phyloP scores from a whole-genome alignment of 2,329 filamentous ascomycete genomes.

The Aureobasidium subglaciale region DNA sequence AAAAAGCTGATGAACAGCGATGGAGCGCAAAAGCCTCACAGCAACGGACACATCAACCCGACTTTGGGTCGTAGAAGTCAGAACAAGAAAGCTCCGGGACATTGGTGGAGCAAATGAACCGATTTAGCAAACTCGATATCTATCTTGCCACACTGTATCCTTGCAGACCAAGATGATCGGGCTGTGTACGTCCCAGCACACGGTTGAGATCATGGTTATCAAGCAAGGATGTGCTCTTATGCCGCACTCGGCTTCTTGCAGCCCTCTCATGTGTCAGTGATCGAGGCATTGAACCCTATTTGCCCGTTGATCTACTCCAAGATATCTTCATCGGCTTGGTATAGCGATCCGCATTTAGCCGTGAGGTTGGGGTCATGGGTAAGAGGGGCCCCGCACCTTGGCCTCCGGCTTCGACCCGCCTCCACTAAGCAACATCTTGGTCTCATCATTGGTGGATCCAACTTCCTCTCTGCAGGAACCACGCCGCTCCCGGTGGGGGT shows the following conservation, averaged over 20 bases:
- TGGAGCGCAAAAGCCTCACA: not conserved
- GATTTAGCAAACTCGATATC: not conserved
- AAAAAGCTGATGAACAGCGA: constrained; percentile 11
- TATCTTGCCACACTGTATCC: not conserved
- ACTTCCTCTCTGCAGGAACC: not conserved
- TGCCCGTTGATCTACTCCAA: not conserved
- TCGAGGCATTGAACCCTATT: not conserved
- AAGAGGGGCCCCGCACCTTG: not conserved
- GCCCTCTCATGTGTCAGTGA: not conserved
- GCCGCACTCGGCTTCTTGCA: not conserved
- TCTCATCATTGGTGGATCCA: constrained; percentile 4
- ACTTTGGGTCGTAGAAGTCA: constrained; percentile 6
- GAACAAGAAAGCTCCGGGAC: constrained; percentile 7
- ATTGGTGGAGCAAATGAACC: constrained; percentile 15
- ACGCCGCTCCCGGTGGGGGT: constrained; percentile 3
- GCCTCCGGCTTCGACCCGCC: not conserved
- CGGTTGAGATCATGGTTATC: not conserved
- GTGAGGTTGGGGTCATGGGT: not conserved
- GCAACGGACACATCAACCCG: not conserved
- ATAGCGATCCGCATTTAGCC: constrained; percentile 11
- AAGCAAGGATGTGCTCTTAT: not conserved
- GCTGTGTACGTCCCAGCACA: not conserved
- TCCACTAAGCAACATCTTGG: not conserved
- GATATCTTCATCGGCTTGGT: constrained; percentile 9
- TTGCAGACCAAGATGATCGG: not conserved